Evolutionary conservation across 176 grass and related monocot genomes (phyloP).

Genomic region (Lolium rigidum): DNA sequence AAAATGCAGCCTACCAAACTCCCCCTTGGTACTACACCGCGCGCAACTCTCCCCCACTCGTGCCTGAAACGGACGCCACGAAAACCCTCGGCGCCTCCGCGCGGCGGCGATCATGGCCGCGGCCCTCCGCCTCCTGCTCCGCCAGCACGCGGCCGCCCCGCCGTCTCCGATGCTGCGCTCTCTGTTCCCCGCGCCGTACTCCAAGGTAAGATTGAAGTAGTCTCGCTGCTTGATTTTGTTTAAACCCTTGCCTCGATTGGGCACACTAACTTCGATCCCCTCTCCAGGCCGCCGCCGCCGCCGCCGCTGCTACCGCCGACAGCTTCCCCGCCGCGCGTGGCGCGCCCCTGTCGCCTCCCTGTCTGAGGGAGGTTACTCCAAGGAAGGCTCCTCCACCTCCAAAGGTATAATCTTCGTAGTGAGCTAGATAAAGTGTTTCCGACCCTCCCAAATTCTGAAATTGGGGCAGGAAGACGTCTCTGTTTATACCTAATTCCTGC

Average conservation of each 20-base stretch:
- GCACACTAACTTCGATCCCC: not conserved
- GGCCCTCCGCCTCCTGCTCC: slow-evolving; percentile 5
- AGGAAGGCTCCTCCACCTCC: slow-evolving; percentile 16
- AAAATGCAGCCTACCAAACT: too few relatives aligned
- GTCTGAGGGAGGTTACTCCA: slow-evolving; percentile 19
- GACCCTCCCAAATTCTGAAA: slow-evolving; percentile 21
- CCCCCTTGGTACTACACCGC: too few relatives aligned
- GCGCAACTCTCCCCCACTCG: too few relatives aligned
- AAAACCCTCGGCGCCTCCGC: not conserved
- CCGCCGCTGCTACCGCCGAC: not conserved
- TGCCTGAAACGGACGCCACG: not conserved
- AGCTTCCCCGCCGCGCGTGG: not conserved
- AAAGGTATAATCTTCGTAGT: slow-evolving; percentile 1
- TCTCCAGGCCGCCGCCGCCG: not conserved
- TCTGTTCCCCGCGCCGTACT: slow-evolving; percentile 1
- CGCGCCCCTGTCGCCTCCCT: not conserved
- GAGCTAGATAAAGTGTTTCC: not conserved
- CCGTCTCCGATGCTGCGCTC: slow-evolving; percentile 1
- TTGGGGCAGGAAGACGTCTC: not conserved
- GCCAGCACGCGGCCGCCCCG: not conserved
- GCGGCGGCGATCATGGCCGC: not conserved
- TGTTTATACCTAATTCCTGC: not conserved
- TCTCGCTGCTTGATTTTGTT: not conserved
- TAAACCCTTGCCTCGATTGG: slow-evolving; percentile 1
- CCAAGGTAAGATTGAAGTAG: slow-evolving; percentile 5